Conservation (phyloP, 768 basidiomycete species). For the Suillus americanus region DNA sequence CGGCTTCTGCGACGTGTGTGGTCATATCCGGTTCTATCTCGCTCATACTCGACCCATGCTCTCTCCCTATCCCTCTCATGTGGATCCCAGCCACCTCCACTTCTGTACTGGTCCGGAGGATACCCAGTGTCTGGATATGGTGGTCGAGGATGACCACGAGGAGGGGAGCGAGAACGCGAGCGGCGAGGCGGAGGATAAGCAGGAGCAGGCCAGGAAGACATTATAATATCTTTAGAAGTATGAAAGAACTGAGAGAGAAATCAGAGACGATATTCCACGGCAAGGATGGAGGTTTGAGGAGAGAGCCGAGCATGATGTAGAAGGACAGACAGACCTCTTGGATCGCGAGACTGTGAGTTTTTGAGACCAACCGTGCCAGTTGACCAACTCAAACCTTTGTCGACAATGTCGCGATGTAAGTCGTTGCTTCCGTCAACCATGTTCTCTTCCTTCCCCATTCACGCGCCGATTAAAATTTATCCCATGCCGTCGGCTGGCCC, state of each 20-base stretch:
- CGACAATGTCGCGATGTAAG: constrained; percentile 60
- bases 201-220: constrained; percentile 73
- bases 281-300: constrained; percentile 56
- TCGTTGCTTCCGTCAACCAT: constrained; percentile 15
- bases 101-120: constrained; percentile 58
- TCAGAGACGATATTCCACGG: constrained; percentile 45
- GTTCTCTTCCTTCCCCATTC: constrained; percentile 18
- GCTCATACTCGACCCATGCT: constrained; percentile 61
- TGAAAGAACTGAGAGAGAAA: constrained; percentile 44
- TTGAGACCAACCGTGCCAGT: constrained; percentile 30
- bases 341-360: constrained; percentile 45
- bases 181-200: constrained; percentile 73
- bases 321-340: constrained; percentile 96
- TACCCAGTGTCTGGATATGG: constrained; percentile 57
- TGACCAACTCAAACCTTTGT: constrained; percentile 38
- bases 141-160: constrained; percentile 51
- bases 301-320: constrained; percentile 81
- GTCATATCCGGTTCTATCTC: constrained; percentile 69
- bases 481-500: constrained; percentile 12
- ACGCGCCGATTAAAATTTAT: constrained; percentile 25
- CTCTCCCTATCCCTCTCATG: constrained; percentile 65
- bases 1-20: constrained; percentile 74
- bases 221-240: constrained; percentile 44
- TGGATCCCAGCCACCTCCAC: constrained; percentile 63
- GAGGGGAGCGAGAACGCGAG: constrained; percentile 82